Evolutionary conservation across 1,139 yeast genomes (phyloP).

Genomic region (Magnusiomyces suaveolens): DNA sequence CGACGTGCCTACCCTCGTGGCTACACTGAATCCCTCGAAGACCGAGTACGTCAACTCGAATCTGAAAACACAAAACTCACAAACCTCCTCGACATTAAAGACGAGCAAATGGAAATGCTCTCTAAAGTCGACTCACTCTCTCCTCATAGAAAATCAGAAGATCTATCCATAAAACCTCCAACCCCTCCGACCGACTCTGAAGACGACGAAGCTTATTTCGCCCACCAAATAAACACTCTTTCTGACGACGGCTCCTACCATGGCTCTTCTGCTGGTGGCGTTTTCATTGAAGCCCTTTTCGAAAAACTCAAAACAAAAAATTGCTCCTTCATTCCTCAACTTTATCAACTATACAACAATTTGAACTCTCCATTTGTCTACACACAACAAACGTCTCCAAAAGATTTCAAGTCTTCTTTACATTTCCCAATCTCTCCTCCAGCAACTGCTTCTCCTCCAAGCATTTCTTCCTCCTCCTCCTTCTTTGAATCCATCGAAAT

Average conservation of each 20-base stretch:
- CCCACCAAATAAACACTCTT: slow-evolving; percentile 25
- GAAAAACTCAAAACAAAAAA: slow-evolving; percentile 24
- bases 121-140: slow-evolving; percentile 24
- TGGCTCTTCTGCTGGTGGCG: slow-evolving; percentile 31
- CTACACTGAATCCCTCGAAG: slow-evolving; percentile 64
- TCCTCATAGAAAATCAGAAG: not conserved
- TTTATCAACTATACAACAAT: slow-evolving; percentile 16
- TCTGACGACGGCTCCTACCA: slow-evolving; percentile 26
- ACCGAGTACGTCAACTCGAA: slow-evolving; percentile 50
- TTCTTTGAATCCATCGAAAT: slow-evolving; percentile 12
- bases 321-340: slow-evolving; percentile 19
- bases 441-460: not conserved
- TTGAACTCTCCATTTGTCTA: slow-evolving; percentile 16
- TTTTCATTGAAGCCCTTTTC: slow-evolving; percentile 24
- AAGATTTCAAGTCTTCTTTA: slow-evolving; percentile 6
- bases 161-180: not conserved
- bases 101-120: slow-evolving; percentile 45
- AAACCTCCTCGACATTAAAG: slow-evolving; percentile 49
- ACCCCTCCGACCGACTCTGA: slow-evolving; percentile 10
- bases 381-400: slow-evolving; percentile 2
- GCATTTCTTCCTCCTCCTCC: slow-evolving; percentile 9
- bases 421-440: slow-evolving; percentile 4
- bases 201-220: slow-evolving; percentile 24
- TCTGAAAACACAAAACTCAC: slow-evolving; percentile 44
- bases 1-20: slow-evolving; percentile 68